A percentile compares a stretch with the other conserved stretches of the same genome.
These are phyloP conservation scores for Sugiyamaella americana DNA, from an alignment of 805 yeast genomes.

Conservation along the genomic window DNA sequence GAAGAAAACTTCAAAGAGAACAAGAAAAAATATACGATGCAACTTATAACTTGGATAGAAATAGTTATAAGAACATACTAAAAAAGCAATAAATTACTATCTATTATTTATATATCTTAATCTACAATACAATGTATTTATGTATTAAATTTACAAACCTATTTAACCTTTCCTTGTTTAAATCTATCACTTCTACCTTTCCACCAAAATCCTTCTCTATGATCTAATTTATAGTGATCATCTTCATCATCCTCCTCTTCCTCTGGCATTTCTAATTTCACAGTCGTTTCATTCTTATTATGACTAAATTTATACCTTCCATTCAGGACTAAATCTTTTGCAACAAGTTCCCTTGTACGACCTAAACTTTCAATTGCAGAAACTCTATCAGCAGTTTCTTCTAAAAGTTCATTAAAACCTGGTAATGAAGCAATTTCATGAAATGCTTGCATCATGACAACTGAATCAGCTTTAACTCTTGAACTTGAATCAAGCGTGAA, in stretches of 20 bases:
- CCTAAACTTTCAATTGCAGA: constrained; percentile 70
- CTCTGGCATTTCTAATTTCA: constrained; percentile 13
- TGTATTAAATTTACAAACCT: too few species aligned
- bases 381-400: constrained; percentile 61
- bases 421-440: constrained; percentile 68
- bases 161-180: constrained; percentile 8
- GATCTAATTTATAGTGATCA: constrained; percentile 21
- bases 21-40: not conserved
- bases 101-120: too few species aligned
- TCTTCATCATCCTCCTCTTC: constrained; percentile 19
- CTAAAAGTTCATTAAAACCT: constrained; percentile 59
- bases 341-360: constrained; percentile 68
- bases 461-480: constrained; percentile 68
- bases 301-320: constrained; percentile 24
- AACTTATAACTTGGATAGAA: not conserved
- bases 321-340: constrained; percentile 54
- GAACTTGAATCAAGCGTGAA: constrained; percentile 74
- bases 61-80: too few species aligned
- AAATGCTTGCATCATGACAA: constrained; percentile 87
- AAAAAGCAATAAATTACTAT: not conserved
- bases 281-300: constrained; percentile 1
- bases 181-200: constrained; percentile 9
- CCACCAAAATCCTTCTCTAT: constrained; percentile 21
- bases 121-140: not conserved
- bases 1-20: not conserved